Base-by-base conservation (phyloP, 2,329 filamentous ascomycete genomes). In the Colletotrichum agaves region DNA sequence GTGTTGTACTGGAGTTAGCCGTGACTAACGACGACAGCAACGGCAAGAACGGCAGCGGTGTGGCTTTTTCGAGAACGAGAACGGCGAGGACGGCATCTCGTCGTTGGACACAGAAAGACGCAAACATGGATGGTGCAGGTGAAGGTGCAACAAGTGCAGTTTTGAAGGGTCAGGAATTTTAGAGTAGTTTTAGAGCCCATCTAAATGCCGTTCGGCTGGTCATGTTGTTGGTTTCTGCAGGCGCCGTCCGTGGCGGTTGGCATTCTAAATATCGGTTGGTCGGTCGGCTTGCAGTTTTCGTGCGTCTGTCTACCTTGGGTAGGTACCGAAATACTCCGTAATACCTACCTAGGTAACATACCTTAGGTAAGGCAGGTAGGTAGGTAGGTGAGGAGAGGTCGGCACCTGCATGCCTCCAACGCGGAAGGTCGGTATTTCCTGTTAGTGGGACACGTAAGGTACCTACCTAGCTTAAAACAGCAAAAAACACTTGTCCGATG, bases 21-120 rank as follows among this genome's bases (percentile, higher is more conserved):
- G 15, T 52, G 53, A 60, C 61, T 46, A 64, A 60, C 19, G 58
- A 52, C 31, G 44, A 64, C 52, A 52, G 64, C 59, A 63, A 57
- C 52, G 60, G 64, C 52, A 63, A 57, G 31, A 39, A 46, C 64
- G 60, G 64, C 64, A 63, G 23, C 2, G 35, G 17, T n/a, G 60
- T 63, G 52, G 39, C 61, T 58, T 52, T 27, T 63, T 63, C n/a
- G 60, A 27, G 10, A 52, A 67, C 44, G 59, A 49, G 50, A 63
- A 49, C 49, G 52, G 58, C 27, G 27, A 27, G 6, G 27, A 27
- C 27, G 27, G 27, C 27, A 27, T 27, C 27, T 27, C 27, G 27
- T 33, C 49, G 39, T 41, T 56, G 46, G n/a, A 12, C 23, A 27
- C 23, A 27, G 23, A 5, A 27, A 27, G 6, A 27, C 23, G 6